Percentiles rank a stretch among this genome's conserved stretches.
These are phyloP conservation scores for Boletales sp. DNA, from an alignment of 768 basidiomycete genomes.

Conservation along the genomic window DNA sequence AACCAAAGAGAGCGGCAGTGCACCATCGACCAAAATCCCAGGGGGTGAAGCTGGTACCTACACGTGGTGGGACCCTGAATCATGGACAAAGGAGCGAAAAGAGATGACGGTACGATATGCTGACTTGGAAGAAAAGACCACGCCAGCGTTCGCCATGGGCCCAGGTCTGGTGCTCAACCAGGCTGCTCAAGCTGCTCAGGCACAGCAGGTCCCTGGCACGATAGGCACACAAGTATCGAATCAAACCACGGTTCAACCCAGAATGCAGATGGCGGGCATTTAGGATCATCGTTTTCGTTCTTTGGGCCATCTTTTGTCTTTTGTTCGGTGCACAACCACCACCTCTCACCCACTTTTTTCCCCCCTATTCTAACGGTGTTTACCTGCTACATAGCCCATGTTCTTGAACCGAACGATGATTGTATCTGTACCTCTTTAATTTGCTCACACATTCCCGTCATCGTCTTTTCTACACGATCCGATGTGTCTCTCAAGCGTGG, in stretches of 20 bases:
- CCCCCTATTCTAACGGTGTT: constrained; percentile 12
- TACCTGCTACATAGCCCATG: constrained; percentile 19
- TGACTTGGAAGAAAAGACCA: constrained; percentile 71
- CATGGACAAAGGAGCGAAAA: constrained; percentile 73
- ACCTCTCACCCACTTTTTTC: constrained; percentile 12
- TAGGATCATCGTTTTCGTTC: constrained; percentile 7
- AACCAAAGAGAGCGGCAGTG: constrained; percentile 82
- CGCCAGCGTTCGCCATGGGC: constrained; percentile 56
- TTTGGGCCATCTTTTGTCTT: constrained; percentile 9
- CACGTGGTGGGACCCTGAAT: constrained; percentile 85
- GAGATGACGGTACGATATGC: constrained; percentile 72
- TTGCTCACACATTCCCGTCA: constrained; percentile 24
- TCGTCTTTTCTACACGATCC: constrained; percentile 17
- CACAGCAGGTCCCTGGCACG: constrained; percentile 36
- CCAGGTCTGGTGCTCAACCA: constrained; percentile 44
- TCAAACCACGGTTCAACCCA: constrained; percentile 27
- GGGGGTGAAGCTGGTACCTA: constrained; percentile 87
- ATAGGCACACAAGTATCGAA: constrained; percentile 27
- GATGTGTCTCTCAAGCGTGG: constrained; percentile 15
- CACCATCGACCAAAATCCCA: constrained; percentile 70
- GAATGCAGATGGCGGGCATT: constrained; percentile 35
- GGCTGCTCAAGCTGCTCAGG: constrained; percentile 28
- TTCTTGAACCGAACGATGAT: constrained; percentile 35
- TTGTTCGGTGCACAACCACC: constrained; percentile 1
- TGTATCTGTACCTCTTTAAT: constrained; percentile 36